Evolutionary conservation across 2,329 filamentous ascomycete species (phyloP).

Genomic region (Huntiella savannae): DNA sequence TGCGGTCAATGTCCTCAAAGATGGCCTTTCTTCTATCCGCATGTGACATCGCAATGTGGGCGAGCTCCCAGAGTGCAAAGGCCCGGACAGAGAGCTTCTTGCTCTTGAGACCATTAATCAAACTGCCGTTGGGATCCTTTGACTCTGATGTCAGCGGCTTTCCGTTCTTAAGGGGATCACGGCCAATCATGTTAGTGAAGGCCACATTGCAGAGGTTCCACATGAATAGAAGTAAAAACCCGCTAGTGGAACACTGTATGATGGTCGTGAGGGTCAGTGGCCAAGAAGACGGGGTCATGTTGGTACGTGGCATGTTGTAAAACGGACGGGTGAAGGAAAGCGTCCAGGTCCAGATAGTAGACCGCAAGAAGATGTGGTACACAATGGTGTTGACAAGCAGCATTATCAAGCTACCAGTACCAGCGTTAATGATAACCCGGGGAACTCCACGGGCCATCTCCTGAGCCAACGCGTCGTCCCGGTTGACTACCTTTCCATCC

Average conservation of each 20-base stretch:
- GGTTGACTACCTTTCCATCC: slow-evolving; percentile 8
- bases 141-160: slow-evolving; percentile 67
- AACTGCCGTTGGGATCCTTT: slow-evolving; percentile 78
- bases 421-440: slow-evolving; percentile 13
- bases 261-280: slow-evolving; percentile 39
- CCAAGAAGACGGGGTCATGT: slow-evolving; percentile 38
- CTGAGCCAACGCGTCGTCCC: slow-evolving; percentile 7
- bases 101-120: slow-evolving; percentile 65
- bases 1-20: slow-evolving; percentile 72
- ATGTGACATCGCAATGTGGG: slow-evolving; percentile 57
- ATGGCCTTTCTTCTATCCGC: slow-evolving; percentile 61
- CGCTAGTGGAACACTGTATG: slow-evolving; percentile 38
- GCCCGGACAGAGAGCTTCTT: slow-evolving; percentile 62
- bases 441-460: slow-evolving; percentile 8
- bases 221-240: slow-evolving; percentile 46
- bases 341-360: slow-evolving; percentile 47
- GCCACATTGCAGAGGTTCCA: slow-evolving; percentile 63
- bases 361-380: slow-evolving; percentile 45
- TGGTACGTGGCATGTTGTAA: slow-evolving; percentile 56
- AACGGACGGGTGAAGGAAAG: slow-evolving; percentile 52
- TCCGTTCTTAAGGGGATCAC: slow-evolving; percentile 67
- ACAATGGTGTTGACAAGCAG: slow-evolving; percentile 30
- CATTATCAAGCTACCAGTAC: slow-evolving; percentile 23
- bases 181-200: slow-evolving; percentile 64
- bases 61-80: slow-evolving; percentile 84